Evolutionary conservation across 495 filamentous ascomycete species (phyloP).

Genomic region (Penicillium coprophilum): DNA sequence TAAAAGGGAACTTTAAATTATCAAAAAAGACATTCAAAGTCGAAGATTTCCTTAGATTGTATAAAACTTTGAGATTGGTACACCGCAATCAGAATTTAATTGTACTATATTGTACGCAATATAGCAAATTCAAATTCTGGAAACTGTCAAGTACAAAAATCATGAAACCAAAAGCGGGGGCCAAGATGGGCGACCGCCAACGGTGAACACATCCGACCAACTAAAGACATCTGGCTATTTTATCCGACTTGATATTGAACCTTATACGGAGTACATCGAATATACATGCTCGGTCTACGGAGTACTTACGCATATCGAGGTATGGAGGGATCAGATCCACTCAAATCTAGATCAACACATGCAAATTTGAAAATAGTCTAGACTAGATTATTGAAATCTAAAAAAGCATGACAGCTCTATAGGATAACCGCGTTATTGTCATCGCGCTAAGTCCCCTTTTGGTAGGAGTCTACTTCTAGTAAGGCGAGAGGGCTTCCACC

Average conservation of each 20-base stretch:
- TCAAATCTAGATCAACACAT: neutral
- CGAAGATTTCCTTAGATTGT: too few species aligned
- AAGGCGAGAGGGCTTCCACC: neutral
- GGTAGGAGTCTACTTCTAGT: neutral
- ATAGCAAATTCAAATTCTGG: neutral
- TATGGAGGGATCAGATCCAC: neutral
- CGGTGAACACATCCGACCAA: neutral
- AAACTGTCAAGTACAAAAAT: neutral
- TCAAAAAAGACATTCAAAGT: too few species aligned
- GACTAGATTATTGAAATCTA: neutral
- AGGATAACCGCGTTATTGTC: neutral
- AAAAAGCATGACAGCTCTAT: neutral
- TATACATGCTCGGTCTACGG: neutral
- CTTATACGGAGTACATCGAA: neutral
- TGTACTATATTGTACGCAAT: neutral
- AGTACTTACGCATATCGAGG: neutral
- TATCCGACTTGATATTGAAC: conserved; percentile 1
- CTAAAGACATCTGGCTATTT: conserved; percentile 2
- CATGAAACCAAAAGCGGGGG: neutral
- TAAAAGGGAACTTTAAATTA: neutral
- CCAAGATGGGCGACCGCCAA: neutral
- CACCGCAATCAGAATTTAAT: too few species aligned
- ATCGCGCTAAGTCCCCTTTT: neutral
- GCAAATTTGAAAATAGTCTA: neutral
- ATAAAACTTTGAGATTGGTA: too few species aligned